phyloP scores from a whole-genome alignment of 1,284 basidiomycete genomes.

The Ganoderma leucocontextum region DNA sequence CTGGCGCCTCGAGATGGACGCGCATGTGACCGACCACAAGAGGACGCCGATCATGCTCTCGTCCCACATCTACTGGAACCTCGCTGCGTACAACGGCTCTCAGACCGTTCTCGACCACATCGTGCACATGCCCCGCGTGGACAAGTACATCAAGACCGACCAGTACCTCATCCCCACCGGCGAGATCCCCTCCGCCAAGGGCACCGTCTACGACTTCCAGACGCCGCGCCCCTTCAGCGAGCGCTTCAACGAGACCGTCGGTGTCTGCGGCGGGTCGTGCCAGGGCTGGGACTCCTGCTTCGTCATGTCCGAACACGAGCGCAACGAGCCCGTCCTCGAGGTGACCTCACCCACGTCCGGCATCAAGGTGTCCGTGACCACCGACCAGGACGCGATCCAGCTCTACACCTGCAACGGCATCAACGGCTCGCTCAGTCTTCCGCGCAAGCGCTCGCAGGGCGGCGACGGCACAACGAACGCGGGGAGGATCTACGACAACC shows the following conservation, averaged over 20 bases:
- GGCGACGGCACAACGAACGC: slow-evolving; percentile 46
- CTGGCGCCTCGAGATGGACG: slow-evolving; percentile 8
- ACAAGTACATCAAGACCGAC: slow-evolving; percentile 54
- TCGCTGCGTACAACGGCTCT: slow-evolving; percentile 60
- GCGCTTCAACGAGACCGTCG: slow-evolving; percentile 51
- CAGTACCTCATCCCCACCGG: slow-evolving; percentile 59
- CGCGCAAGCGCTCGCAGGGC: slow-evolving; percentile 59
- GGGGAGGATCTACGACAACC: slow-evolving; percentile 46
- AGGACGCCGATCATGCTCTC: slow-evolving; percentile 68
- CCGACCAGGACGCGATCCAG: slow-evolving; percentile 59
- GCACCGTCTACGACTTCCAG: slow-evolving; percentile 57
- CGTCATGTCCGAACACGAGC: slow-evolving; percentile 5
- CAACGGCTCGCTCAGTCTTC: slow-evolving; percentile 44
- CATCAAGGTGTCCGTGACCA: slow-evolving; percentile 50
- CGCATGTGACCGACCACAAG: slow-evolving; percentile 31
- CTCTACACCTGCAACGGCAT: slow-evolving; percentile 51
- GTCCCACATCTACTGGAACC: slow-evolving; percentile 64
- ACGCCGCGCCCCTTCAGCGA: slow-evolving; percentile 49
- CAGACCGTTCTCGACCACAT: slow-evolving; percentile 55
- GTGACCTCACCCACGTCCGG: slow-evolving; percentile 9
- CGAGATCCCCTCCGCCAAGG: slow-evolving; percentile 49
- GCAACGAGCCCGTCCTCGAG: slow-evolving; percentile 5
- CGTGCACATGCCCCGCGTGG: slow-evolving; percentile 50
- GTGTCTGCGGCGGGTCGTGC: slow-evolving; percentile 15
- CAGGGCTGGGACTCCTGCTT: slow-evolving; percentile 11